phyloP scores from a whole-genome alignment of 2,329 filamentous ascomycete species.

The Calonectria fujianensis region DNA sequence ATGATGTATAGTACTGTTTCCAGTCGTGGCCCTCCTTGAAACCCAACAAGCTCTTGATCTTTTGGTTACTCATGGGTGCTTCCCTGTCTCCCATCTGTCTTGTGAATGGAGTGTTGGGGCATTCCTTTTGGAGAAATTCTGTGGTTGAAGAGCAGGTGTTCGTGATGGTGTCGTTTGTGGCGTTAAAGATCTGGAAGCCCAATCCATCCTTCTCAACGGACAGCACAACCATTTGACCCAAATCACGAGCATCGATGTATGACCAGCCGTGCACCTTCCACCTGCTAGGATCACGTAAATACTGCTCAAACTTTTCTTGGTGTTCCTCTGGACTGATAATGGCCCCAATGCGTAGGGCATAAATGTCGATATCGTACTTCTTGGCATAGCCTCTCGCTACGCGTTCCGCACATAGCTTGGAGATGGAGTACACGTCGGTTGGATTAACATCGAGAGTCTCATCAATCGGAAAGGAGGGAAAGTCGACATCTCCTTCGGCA shows the following conservation, averaged over 20 bases:
- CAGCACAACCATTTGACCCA: conserved; percentile 77
- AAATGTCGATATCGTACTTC: conserved; percentile 75
- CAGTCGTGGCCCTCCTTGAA: conserved; percentile 77
- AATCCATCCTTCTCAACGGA: conserved; percentile 72
- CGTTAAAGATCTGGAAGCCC: conserved; percentile 79
- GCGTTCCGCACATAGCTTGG: conserved; percentile 75
- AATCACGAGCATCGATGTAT: conserved; percentile 77
- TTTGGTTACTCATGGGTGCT: conserved; percentile 76
- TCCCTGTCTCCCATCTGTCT: conserved; percentile 75
- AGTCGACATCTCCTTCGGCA: conserved; percentile 74
- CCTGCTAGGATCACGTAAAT: conserved; percentile 69
- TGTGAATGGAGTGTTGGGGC: conserved; percentile 70
- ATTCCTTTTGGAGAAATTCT: conserved; percentile 70
- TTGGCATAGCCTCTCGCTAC: conserved; percentile 74
- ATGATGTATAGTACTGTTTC: conserved; percentile 52
- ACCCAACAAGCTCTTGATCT: conserved; percentile 75
- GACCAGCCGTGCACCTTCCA: conserved; percentile 77
- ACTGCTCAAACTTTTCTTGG: conserved; percentile 69
- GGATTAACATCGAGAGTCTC: conserved; percentile 76
- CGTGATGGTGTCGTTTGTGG: conserved; percentile 78
- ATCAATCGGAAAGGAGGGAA: conserved; percentile 74
- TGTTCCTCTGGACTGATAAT: conserved; percentile 79
- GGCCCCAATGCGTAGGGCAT: conserved; percentile 76
- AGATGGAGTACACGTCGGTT: conserved; percentile 77
- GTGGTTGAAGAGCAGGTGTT: conserved; percentile 64